These are phyloP conservation scores for Nemania sp. DNA, from an alignment of 2,329 filamentous ascomycete genomes.

Conservation along the genomic window DNA sequence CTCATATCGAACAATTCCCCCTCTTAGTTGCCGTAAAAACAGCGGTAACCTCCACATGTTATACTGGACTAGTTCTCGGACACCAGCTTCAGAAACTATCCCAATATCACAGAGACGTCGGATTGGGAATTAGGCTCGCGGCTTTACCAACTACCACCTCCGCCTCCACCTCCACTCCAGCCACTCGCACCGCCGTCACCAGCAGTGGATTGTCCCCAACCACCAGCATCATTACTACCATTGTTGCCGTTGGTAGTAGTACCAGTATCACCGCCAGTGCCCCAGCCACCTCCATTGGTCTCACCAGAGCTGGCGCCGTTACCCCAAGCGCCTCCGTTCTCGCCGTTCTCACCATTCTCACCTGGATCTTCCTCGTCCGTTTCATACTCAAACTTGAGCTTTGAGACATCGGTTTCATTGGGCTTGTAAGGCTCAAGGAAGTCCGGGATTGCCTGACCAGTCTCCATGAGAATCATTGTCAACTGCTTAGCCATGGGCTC, in stretches of 20 bases:
- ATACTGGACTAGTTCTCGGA: neutral
- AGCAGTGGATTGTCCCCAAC: slow-evolving; percentile 6
- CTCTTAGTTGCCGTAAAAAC: neutral
- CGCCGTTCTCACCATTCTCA: slow-evolving; percentile 37
- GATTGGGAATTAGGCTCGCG: neutral
- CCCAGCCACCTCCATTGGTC: slow-evolving; percentile 20
- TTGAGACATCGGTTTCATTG: slow-evolving; percentile 60
- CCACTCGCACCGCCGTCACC: neutral
- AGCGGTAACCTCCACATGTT: neutral
- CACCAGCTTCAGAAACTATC: slow-evolving; percentile 1
- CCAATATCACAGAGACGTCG: neutral
- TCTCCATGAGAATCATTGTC: slow-evolving; percentile 85
- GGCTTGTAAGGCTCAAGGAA: slow-evolving; percentile 78
- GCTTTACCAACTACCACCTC: slow-evolving; percentile 13
- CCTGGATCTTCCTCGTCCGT: slow-evolving; percentile 59
- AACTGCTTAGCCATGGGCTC: slow-evolving; percentile 78
- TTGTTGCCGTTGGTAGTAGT: neutral
- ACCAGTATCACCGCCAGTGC: neutral
- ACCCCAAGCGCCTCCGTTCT: slow-evolving; percentile 38
- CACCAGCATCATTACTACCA: slow-evolving; percentile 13
- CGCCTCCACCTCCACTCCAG: neutral
- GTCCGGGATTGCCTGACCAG: slow-evolving; percentile 80
- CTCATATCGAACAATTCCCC: neutral
- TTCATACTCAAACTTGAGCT: slow-evolving; percentile 67
- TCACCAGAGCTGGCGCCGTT: slow-evolving; percentile 27